phyloP scores from a whole-genome alignment of 805 yeast genomes.

The Millerozyma acaciae region DNA sequence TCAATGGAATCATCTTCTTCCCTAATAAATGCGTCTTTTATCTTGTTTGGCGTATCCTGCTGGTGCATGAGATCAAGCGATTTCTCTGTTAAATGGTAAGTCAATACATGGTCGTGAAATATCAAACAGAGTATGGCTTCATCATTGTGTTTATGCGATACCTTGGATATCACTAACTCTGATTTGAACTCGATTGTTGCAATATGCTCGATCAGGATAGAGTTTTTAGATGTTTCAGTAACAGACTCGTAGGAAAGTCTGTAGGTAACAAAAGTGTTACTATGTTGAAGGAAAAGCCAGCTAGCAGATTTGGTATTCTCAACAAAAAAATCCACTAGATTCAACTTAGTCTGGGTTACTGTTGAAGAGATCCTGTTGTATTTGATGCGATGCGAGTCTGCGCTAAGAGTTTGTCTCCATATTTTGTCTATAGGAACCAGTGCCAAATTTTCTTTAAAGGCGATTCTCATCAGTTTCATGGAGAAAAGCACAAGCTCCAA shows the following conservation, averaged over 20 bases:
- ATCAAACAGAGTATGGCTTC: not conserved
- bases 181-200: not conserved
- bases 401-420: slow-evolving; percentile 12
- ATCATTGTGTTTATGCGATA: not conserved
- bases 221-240: not conserved
- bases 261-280: not conserved
- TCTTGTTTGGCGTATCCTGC: not conserved
- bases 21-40: not conserved
- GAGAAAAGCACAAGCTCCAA: slow-evolving; percentile 13
- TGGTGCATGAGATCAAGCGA: slow-evolving; percentile 4
- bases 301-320: not conserved
- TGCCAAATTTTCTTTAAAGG: slow-evolving; percentile 4
- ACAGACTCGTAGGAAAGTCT: not conserved
- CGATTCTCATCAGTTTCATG: slow-evolving; percentile 9
- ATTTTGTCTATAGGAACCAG: slow-evolving; percentile 3
- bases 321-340: not conserved
- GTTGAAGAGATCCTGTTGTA: not conserved
- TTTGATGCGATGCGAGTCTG: not conserved
- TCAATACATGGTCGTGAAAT: slow-evolving; percentile 5
- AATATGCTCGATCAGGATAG: not conserved
- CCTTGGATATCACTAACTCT: not conserved
- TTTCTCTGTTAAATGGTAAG: slow-evolving; percentile 2
- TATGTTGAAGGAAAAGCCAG: not conserved
- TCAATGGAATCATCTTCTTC: not conserved
- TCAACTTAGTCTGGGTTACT: not conserved